Evolutionary conservation across 2,329 filamentous ascomycete genomes (phyloP).

Genomic region (Zarea fungicola): DNA sequence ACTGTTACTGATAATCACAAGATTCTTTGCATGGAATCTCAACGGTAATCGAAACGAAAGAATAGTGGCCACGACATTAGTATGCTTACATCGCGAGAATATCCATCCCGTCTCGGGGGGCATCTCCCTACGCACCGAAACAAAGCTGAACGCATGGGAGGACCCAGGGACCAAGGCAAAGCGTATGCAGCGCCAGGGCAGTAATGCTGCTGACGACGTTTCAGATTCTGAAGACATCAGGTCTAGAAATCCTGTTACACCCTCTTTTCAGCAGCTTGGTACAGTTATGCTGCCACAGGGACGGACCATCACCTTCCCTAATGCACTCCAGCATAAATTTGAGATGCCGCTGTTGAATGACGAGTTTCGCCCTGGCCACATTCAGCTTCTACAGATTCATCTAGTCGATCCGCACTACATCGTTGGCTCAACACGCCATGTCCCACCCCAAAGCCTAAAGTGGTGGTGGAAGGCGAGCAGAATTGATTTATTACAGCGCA

Average conservation of each 20-base stretch:
- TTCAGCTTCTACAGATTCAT: not conserved
- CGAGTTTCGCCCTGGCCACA: not conserved
- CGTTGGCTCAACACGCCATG: not conserved
- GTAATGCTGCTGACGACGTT: not conserved
- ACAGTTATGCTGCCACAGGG: not conserved
- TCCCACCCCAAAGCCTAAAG: not conserved
- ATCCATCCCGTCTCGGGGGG: not conserved
- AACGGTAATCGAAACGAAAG: conserved; percentile 4
- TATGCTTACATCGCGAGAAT: conserved; percentile 2
- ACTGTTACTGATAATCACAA: not conserved
- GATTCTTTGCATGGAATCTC: not conserved
- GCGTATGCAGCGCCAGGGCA: no score
- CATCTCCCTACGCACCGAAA: not conserved
- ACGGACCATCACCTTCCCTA: not conserved
- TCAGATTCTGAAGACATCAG: not conserved
- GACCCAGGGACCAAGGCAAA: no score
- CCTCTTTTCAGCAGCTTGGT: conserved; percentile 1
- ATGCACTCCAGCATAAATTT: conserved; percentile 4
- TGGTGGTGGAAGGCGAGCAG: conserved; percentile 2
- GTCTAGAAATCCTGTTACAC: not conserved
- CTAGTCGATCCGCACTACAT: conserved; percentile 5
- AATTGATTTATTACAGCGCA: not conserved
- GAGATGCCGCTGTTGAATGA: not conserved
- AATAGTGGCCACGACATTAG: not conserved
- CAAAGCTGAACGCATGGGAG: not conserved